Base-by-base conservation (phyloP, 768 basidiomycete species). In the Sarcomyxa edulis region DNA sequence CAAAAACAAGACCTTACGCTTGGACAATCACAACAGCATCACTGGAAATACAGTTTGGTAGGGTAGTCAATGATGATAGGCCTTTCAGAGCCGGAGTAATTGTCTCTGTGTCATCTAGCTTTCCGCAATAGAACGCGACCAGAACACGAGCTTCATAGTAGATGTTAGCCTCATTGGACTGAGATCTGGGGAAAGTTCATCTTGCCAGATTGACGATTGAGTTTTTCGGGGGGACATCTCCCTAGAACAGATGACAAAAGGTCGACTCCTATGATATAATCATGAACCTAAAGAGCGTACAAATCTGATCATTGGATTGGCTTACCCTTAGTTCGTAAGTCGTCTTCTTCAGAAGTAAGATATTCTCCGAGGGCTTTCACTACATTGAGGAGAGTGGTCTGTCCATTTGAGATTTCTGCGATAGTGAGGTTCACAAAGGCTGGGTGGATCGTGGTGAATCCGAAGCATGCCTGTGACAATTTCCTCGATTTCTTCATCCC, bases 301-400 rank as follows among this genome's bases (percentile, higher is more conserved):
- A 7, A 35, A 31, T 24, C 19, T 33, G 16, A 18, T 28, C 16
- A 34, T 30, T 27, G 50, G 9, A 47, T 32, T n/a, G n/a, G n/a
- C n/a, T 36, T 54, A 90, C 95, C 95, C 69, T 90, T 90, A 7
- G 76, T 74, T 20, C 95, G 73, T 8, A 84, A 59, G 4, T 69
- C 65, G 49, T 84, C 87, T 39, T 95, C 86, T 41, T 93, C 88
- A 2, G 89, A 81, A 0, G 89, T 94, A 10, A 99, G 66, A 52
- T 86, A 92, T 48, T 88, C 84, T 28, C 90, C 90, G 1, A 96
- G 72, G 18, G 81, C 79, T 54, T 89, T 92, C 24, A 98, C 89
- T 15, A 98, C 63, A 45, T 82, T 74, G 4, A 93, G 64, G 10
- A 96, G 65, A 14, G 79, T 73, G 7, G 74, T 59, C 15, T 68